phyloP scores from a whole-genome alignment of 2,329 filamentous ascomycete species.

The Lachnellula occidentalis region DNA sequence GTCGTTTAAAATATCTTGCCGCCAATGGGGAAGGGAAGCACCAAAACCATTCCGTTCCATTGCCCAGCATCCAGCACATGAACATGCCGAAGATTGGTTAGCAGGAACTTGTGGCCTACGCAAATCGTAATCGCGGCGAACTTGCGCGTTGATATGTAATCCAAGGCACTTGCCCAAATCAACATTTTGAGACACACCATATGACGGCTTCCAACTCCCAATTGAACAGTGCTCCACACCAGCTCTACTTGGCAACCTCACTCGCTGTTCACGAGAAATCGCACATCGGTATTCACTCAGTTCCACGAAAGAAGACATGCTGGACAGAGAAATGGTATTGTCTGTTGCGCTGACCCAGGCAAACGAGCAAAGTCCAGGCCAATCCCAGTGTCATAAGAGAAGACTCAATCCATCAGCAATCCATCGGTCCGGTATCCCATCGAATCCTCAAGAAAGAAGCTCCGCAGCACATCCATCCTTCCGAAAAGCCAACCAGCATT shows the following conservation, averaged over 20 bases:
- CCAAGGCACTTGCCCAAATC: too few species aligned
- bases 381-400: conserved; percentile 5
- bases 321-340: conserved; percentile 3
- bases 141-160: too few species aligned
- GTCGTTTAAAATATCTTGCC: too few species aligned
- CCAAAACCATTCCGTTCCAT: too few species aligned
- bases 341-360: not conserved
- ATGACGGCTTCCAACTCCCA: too few species aligned
- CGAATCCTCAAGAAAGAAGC: not conserved
- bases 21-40: too few species aligned
- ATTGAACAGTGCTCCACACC: too few species aligned
- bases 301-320: not conserved
- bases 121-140: too few species aligned
- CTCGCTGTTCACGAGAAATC: not conserved
- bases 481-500: not conserved
- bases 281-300: not conserved
- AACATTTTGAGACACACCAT: too few species aligned
- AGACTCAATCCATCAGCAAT: conserved; percentile 2
- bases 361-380: conserved; percentile 5
- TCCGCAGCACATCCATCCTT: conserved; percentile 7
- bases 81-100: too few species aligned
- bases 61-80: too few species aligned
- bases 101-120: too few species aligned
- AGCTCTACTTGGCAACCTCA: not conserved
- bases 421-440: not conserved